A percentile compares a stretch with the other conserved stretches of the same genome.
These are phyloP conservation scores for Fusarium veterinarium DNA, from an alignment of 2,329 filamentous ascomycete genomes.

Conservation along the genomic window DNA sequence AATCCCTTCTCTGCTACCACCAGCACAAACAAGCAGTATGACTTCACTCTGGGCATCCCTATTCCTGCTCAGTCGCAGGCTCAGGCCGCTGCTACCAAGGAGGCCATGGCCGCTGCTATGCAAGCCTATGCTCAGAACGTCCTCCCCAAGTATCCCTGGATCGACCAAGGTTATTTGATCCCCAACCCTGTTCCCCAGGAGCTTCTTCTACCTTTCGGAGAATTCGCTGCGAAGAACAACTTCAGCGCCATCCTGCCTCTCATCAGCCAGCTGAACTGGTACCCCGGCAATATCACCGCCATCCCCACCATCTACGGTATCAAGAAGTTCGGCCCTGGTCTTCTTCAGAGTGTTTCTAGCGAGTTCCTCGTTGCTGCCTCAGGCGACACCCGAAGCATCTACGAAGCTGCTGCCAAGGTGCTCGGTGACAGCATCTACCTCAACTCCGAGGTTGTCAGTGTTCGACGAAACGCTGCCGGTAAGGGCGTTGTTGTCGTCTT, in stretches of 20 bases:
- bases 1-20: not conserved
- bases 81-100: not conserved
- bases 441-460: slow-evolving; percentile 9
- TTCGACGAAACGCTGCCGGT: not conserved
- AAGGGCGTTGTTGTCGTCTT: slow-evolving; percentile 7
- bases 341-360: slow-evolving; percentile 13
- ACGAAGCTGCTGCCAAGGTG: slow-evolving; percentile 14
- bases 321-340: slow-evolving; percentile 31
- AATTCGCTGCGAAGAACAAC: slow-evolving; percentile 29
- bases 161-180: slow-evolving; percentile 35
- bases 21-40: slow-evolving; percentile 10
- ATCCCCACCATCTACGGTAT: slow-evolving; percentile 33
- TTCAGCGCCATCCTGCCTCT: slow-evolving; percentile 25
- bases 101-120: slow-evolving; percentile 10
- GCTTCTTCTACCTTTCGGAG: slow-evolving; percentile 27
- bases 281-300: slow-evolving; percentile 29
- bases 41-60: slow-evolving; percentile 32
- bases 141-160: slow-evolving; percentile 33
- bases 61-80: slow-evolving; percentile 12
- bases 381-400: slow-evolving; percentile 23
- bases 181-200: slow-evolving; percentile 32
- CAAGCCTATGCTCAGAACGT: slow-evolving; percentile 18
- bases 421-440: slow-evolving; percentile 13
- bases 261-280: slow-evolving; percentile 34
- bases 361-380: slow-evolving; percentile 19